Base-by-base conservation (phyloP, 2,329 filamentous ascomycete genomes). In the Rugonectria rugulosa region DNA sequence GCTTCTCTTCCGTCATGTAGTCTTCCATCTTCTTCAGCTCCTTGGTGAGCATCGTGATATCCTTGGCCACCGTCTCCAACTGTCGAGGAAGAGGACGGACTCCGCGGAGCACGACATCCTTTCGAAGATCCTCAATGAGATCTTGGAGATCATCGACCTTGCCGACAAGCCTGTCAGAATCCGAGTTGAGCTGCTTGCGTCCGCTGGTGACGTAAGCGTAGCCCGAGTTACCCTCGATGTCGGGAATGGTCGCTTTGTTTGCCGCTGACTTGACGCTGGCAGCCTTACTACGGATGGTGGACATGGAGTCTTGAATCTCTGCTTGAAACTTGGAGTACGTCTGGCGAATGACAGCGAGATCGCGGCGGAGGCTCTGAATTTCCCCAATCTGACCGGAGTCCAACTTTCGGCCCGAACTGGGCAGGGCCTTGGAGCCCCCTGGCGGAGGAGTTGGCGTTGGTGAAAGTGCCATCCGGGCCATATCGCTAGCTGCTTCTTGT, bases 101-200 rank as follows among this genome's bases (percentile, higher is more conserved):
- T 53, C 95, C 95, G 56, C 95, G 91, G 55, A 88, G 83, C 41
- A 99, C 95, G 40, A 99, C 95, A 70, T 99, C 95, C 77, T 99
- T 98, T 58, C 95, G 92, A 37, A 99, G 83, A 71, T 99, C 95
- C 74, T 99, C 95, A 17, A 99, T 91, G 50, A 95, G 81, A 73
- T 99, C 95, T 75, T 98, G 95, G n/a, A 99, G 83, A 69, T 98
- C 94, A 70, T 99, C 95, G 10, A 99, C 95, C 69, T 92, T 89
- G 64, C 87, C 89, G 63, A 99, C 93, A 53, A 99, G 87, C 60
- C 88, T 88, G 73, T 98, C 94, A 1, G 92, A 96, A 71, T 98
- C 94, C 21, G 88, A 82, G 45, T 89, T 90, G 57, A 99, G 85
- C 56, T 88, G 85, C 75, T 96, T 96, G 72, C 96, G 96, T 43